These are phyloP conservation scores for Jamesozyma rosinii DNA, from an alignment of 805 yeast genomes.

Conservation along the genomic window DNA sequence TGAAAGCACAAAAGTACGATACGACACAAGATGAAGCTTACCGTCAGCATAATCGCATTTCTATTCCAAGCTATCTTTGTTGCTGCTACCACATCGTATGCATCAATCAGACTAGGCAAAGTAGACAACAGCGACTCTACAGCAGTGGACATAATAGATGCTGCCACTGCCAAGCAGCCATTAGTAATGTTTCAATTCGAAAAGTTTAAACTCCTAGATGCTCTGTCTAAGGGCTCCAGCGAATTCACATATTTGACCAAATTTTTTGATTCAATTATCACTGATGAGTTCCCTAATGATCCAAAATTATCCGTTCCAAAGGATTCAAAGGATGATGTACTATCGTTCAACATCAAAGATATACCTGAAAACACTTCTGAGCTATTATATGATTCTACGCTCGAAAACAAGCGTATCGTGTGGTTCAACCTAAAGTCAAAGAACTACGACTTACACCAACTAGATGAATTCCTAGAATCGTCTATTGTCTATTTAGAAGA, in stretches of 20 bases:
- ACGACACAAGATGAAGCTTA: not conserved
- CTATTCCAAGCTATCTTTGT: slow-evolving; percentile 2
- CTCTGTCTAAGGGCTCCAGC: slow-evolving; percentile 4
- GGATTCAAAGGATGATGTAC: not conserved
- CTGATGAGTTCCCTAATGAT: slow-evolving; percentile 10
- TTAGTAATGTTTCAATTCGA: slow-evolving; percentile 19
- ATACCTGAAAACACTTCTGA: slow-evolving; percentile 17
- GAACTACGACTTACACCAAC: slow-evolving; percentile 15
- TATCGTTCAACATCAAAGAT: slow-evolving; percentile 5
- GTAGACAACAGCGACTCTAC: slow-evolving; percentile 2
- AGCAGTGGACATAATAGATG: slow-evolving; percentile 4
- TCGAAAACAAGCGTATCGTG: slow-evolving; percentile 14
- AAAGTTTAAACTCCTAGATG: slow-evolving; percentile 12
- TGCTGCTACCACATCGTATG: slow-evolving; percentile 7
- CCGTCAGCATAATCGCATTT: not conserved
- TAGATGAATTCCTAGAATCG: slow-evolving; percentile 25
- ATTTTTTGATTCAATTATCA: slow-evolving; percentile 12
- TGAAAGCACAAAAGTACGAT: not conserved
- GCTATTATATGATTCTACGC: slow-evolving; percentile 13
- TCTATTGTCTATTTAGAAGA: slow-evolving; percentile 18
- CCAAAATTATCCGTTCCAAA: not conserved
- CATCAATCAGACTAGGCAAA: slow-evolving; percentile 5
- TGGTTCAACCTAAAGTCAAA: slow-evolving; percentile 19
- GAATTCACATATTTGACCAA: slow-evolving; percentile 14
- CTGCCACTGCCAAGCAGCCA: slow-evolving; percentile 14